Evolutionary conservation across 2,329 filamentous ascomycete species (phyloP).

Genomic region (Monilinia fructigena): DNA sequence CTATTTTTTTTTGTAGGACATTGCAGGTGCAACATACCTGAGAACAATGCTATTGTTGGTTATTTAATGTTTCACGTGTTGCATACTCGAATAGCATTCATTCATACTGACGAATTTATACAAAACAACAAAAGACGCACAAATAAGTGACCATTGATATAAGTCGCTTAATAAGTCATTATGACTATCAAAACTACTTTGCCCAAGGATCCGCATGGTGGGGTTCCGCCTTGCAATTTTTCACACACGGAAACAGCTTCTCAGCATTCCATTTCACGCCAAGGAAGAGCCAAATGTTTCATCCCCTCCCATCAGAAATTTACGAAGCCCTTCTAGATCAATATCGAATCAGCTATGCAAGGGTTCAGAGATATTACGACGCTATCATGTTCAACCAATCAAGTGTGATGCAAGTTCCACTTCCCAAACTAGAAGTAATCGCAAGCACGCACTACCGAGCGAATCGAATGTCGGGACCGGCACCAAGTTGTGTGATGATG

Average conservation of each 20-base stretch:
- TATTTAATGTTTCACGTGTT: neutral
- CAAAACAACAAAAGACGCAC: neutral
- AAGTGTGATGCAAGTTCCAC: neutral
- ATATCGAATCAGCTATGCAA: neutral
- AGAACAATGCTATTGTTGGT: neutral
- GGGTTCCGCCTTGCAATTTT: neutral
- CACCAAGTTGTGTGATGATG: neutral
- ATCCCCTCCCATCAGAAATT: neutral
- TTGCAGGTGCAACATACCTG: neutral
- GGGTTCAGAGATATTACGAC: neutral
- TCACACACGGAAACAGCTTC: slow-evolving; percentile 6
- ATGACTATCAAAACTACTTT: neutral
- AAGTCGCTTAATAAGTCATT: neutral
- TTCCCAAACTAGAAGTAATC: neutral
- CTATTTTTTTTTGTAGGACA: neutral
- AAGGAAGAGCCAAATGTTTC: slow-evolving; percentile 16
- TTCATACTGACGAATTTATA: neutral
- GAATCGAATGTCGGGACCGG: slow-evolving; percentile 14
- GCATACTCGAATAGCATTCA: neutral
- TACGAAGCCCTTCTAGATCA: neutral
- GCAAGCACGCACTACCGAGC: neutral
- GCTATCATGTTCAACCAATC: neutral
- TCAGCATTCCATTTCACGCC: neutral
- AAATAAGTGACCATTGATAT: neutral
- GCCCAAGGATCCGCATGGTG: neutral